Conservation (phyloP, 2,329 filamentous ascomycete genomes). For the Stemphylium lycopersici region DNA sequence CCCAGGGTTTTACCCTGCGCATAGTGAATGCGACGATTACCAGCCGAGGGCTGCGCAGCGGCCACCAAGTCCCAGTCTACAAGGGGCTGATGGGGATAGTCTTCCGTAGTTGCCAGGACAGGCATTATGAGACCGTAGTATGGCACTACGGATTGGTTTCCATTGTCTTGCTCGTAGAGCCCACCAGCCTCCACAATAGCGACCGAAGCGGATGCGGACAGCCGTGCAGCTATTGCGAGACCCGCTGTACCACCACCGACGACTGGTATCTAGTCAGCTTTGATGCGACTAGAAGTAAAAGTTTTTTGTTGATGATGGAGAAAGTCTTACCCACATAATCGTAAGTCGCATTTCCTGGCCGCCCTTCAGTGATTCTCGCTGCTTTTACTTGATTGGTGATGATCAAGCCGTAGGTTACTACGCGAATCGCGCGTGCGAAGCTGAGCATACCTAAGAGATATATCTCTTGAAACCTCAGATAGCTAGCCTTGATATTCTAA, state of each 20-base stretch:
- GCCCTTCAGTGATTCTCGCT: neutral
- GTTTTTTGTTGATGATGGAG: neutral
- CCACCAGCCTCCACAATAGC: constrained; percentile 38
- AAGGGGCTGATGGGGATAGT: constrained; percentile 26
- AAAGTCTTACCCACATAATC: constrained; percentile 5
- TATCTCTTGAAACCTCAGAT: neutral
- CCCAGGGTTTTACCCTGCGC: constrained; percentile 42
- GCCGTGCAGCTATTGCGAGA: constrained; percentile 31
- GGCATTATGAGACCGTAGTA: constrained; percentile 24
- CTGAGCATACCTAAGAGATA: neutral
- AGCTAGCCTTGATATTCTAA: neutral
- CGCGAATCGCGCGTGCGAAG: neutral
- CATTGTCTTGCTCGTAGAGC: constrained; percentile 35
- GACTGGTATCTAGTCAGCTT: constrained; percentile 33
- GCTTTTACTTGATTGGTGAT: neutral
- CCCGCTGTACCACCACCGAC: constrained; percentile 40
- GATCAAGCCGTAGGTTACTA: neutral
- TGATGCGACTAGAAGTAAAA: constrained; percentile 24
- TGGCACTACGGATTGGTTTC: constrained; percentile 36
- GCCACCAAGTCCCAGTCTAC: constrained; percentile 41
- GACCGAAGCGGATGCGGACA: constrained; percentile 28
- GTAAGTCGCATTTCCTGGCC: constrained; percentile 2
- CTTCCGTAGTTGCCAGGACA: constrained; percentile 22
- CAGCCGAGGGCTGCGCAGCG: constrained; percentile 21
- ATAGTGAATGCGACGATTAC: constrained; percentile 38